Evolutionary conservation across 257 asterid species (phyloP).

Genomic region (Jasminum sambac): DNA sequence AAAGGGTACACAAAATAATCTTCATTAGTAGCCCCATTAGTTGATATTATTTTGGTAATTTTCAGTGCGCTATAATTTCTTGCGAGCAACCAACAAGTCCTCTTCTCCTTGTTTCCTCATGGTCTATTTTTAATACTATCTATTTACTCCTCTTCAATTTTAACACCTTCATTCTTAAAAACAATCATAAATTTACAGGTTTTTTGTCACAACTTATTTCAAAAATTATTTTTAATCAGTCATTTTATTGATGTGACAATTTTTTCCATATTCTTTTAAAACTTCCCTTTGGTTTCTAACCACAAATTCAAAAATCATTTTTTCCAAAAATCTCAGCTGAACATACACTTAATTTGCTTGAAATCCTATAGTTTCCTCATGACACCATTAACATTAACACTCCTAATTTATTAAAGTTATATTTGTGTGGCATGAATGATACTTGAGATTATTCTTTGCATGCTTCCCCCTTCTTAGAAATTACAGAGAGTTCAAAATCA

Average conservation of each 20-base stretch:
- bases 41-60: not conserved
- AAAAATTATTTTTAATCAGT: no score
- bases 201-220: no score
- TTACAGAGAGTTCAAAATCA: not conserved
- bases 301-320: no score
- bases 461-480: not conserved
- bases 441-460: not conserved
- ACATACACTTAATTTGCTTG: not conserved
- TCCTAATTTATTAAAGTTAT: not conserved
- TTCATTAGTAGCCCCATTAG: conserved; percentile 15
- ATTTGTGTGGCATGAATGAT: not conserved
- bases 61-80: not conserved
- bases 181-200: not conserved
- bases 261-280: no score
- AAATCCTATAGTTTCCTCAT: not conserved
- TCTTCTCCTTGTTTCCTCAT: not conserved
- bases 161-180: not conserved
- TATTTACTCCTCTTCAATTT: not conserved
- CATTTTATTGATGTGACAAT: no score
- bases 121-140: not conserved
- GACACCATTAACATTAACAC: not conserved
- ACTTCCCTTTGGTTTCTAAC: no score
- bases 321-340: no score
- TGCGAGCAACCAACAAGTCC: not conserved
- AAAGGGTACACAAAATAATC: conserved; percentile 50